Percentiles rank a stretch among this genome's conserved stretches.
Evolutionary conservation across 257 asterid species (phyloP).

Genomic region (Schizonepeta tenuifolia): DNA sequence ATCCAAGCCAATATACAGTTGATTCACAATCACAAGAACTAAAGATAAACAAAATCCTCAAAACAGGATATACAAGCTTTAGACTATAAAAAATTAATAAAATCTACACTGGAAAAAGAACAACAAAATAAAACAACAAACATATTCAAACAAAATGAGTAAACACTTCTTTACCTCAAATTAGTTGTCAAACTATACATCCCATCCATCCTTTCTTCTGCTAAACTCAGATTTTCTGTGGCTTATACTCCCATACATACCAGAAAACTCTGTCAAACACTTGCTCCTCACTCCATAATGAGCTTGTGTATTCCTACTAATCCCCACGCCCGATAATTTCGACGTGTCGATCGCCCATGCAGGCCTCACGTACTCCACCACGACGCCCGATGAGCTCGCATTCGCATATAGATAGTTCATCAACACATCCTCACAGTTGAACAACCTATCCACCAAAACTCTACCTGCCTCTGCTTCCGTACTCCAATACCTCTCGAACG

Average conservation of each 20-base stretch:
- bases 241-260: conserved; percentile 70
- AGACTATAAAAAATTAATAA: conserved; percentile 31
- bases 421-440: conserved; percentile 93
- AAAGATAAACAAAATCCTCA: conserved; percentile 34
- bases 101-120: conserved; percentile 18
- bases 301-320: conserved; percentile 70
- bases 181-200: conserved; percentile 53
- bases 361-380: conserved; percentile 74
- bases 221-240: conserved; percentile 59
- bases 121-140: neutral
- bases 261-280: conserved; percentile 59
- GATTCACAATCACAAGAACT: conserved; percentile 37
- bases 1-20: conserved; percentile 48
- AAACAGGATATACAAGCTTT: conserved; percentile 27
- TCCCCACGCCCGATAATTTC: conserved; percentile 83
- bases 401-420: conserved; percentile 90
- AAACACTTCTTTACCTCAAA: neutral
- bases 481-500: conserved; percentile 88
- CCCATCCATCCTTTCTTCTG: conserved; percentile 92
- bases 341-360: conserved; percentile 83
- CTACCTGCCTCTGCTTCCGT: conserved; percentile 61
- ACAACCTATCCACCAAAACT: conserved; percentile 58
- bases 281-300: conserved; percentile 72
- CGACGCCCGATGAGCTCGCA: conserved; percentile 48
- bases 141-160: neutral